A percentile compares a stretch with the other conserved stretches of the same genome.
Conservation (phyloP, 768 basidiomycete genomes). For the Pleurotus citrinopileatus region DNA sequence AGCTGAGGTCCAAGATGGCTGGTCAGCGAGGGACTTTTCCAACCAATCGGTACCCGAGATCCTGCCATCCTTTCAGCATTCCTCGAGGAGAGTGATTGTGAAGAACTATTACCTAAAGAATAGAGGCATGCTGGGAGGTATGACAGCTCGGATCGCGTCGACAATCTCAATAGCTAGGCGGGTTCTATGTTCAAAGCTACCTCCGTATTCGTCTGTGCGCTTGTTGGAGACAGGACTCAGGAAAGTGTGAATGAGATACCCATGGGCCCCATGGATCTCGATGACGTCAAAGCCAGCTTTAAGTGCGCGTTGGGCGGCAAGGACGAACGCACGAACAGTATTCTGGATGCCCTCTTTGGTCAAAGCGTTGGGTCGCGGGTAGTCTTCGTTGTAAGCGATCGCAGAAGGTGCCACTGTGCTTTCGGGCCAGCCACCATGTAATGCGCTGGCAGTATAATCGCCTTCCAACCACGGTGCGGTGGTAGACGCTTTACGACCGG, state of each 20-base stretch:
- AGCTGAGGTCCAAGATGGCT: constrained; percentile 51
- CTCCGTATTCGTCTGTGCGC: constrained; percentile 53
- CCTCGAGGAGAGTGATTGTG: too few relatives aligned
- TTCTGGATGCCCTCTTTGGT: constrained; percentile 41
- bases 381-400: constrained; percentile 31
- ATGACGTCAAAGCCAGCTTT: constrained; percentile 41
- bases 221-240: constrained; percentile 44
- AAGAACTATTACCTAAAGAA: constrained; percentile 44
- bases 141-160: constrained; percentile 46
- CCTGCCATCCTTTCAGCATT: constrained; percentile 23
- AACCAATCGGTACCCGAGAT: constrained; percentile 64
- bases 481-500: constrained; percentile 55
- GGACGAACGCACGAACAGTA: constrained; percentile 41
- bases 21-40: constrained; percentile 41
- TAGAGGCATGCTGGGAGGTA: constrained; percentile 48
- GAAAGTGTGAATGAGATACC: constrained; percentile 43
- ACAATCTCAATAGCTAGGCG: constrained; percentile 49
- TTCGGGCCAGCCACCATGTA: constrained; percentile 17
- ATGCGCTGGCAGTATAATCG: background rate
- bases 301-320: constrained; percentile 35
- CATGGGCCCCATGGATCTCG: constrained; percentile 49
- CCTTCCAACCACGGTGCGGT: constrained; percentile 48
- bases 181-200: constrained; percentile 51
- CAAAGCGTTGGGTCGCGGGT: constrained; percentile 43
- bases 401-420: constrained; percentile 42